A percentile compares a stretch with the other conserved stretches of the same genome.
These are phyloP conservation scores for Vitellaria paradoxa DNA, from an alignment of 179 eudicot species.

Conservation along the genomic window DNA sequence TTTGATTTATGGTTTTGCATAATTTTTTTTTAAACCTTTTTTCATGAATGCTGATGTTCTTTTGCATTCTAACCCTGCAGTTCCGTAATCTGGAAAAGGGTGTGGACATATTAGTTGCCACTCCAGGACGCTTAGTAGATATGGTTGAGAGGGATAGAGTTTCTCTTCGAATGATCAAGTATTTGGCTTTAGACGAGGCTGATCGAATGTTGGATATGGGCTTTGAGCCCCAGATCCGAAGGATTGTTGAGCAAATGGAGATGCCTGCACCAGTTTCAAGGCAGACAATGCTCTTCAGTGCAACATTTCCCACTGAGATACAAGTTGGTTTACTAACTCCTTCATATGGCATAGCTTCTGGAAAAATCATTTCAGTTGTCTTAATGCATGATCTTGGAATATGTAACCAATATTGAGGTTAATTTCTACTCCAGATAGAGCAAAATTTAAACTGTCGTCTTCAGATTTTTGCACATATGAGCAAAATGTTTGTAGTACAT, in stretches of 20 bases:
- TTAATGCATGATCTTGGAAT: neutral
- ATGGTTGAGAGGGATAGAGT: constrained; percentile 66
- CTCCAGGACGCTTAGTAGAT: constrained; percentile 88
- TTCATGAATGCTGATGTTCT: neutral
- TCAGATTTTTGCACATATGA: neutral
- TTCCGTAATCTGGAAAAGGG: constrained; percentile 59
- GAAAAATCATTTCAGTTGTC: neutral
- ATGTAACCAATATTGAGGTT: neutral
- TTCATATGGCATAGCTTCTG: neutral
- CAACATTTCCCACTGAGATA: constrained; percentile 79
- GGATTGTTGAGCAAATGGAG: constrained; percentile 63
- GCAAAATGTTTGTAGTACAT: neutral
- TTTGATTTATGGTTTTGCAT: neutral
- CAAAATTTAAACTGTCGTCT: neutral
- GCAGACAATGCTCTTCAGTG: constrained; percentile 88
- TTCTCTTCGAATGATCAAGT: constrained; percentile 52
- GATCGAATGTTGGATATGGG: constrained; percentile 95
- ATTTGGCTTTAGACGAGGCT: constrained; percentile 79
- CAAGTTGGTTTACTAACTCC: constrained; percentile 47
- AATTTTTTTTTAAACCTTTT: too few species aligned
- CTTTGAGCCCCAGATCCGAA: constrained; percentile 78
- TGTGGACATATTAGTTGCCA: constrained; percentile 82
- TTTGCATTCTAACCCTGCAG: constrained; percentile 27
- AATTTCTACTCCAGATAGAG: neutral
- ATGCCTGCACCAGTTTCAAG: constrained; percentile 77